Evolutionary conservation across 306 rosid genomes (phyloP).

Genomic region (Ziziphus jujuba): DNA sequence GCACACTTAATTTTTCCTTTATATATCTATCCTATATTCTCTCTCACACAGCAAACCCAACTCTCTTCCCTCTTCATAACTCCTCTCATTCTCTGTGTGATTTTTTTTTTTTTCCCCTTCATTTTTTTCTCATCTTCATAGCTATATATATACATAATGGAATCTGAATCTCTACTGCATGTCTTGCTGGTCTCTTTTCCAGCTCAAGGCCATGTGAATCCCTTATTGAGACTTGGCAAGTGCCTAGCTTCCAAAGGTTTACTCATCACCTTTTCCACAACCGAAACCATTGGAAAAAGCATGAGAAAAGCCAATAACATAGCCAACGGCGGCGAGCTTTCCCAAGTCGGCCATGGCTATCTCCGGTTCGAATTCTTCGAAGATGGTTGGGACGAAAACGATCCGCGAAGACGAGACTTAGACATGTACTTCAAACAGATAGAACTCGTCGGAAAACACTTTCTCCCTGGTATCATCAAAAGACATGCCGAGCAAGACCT

Average conservation of each 20-base stretch:
- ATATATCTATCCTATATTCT: no score
- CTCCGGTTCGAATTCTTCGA: slow-evolving; percentile 50
- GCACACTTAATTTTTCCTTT: no score
- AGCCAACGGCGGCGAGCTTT: slow-evolving; percentile 10
- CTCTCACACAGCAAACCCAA: no score
- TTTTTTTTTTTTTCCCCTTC: no score
- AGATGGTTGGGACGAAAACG: slow-evolving; percentile 26
- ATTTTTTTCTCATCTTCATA: no score
- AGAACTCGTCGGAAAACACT: not conserved
- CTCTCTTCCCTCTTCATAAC: no score
- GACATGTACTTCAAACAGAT: slow-evolving; percentile 14
- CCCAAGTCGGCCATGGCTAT: slow-evolving; percentile 33
- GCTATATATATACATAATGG: not conserved
- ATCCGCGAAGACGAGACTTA: not conserved
- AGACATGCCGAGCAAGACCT: not conserved
- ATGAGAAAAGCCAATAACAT: slow-evolving; percentile 34
- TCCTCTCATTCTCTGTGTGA: no score
- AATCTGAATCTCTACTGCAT: slow-evolving; percentile 24
- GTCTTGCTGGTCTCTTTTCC: slow-evolving; percentile 56
- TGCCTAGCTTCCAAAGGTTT: slow-evolving; percentile 45
- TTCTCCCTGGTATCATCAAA: not conserved
- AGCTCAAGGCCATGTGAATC: slow-evolving; percentile 62
- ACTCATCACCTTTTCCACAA: slow-evolving; percentile 50
- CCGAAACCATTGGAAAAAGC: slow-evolving; percentile 14
- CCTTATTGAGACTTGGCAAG: slow-evolving; percentile 55